These are phyloP conservation scores for Diaporthe citri DNA, from an alignment of 2,329 filamentous ascomycete species.

Conservation along the genomic window DNA sequence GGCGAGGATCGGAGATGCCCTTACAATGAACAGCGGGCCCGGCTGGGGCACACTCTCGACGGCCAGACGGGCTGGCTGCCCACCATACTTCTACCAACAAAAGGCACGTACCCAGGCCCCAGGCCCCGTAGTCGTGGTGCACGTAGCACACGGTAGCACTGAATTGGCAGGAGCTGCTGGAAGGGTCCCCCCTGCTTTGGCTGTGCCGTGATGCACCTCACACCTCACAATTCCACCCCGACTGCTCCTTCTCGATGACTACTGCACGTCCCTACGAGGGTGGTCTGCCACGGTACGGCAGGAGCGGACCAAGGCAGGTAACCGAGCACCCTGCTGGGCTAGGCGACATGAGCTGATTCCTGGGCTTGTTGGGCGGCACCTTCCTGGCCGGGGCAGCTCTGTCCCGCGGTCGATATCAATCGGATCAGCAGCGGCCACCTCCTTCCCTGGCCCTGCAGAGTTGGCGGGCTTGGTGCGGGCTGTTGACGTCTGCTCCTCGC, in stretches of 20 bases:
- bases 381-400: conserved; percentile 1
- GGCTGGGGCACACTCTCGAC: conserved; percentile 8
- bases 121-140: neutral
- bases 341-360: conserved; percentile 18
- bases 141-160: neutral
- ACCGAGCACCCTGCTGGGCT: neutral
- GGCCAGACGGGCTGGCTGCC: neutral
- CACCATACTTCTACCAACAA: neutral
- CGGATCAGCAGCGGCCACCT: neutral
- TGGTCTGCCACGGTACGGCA: neutral
- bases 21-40: conserved; percentile 6
- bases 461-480: conserved; percentile 12
- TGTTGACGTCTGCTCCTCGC: conserved; percentile 15
- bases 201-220: neutral
- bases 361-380: neutral
- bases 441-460: neutral
- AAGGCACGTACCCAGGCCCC: neutral
- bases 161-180: conserved; percentile 11
- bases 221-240: neutral
- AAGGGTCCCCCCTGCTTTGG: conserved; percentile 19
- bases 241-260: neutral
- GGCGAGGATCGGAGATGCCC: conserved; percentile 8
- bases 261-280: neutral
- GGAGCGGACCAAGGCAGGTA: neutral
- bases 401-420: neutral